Conservation (phyloP, 345 rosid species). For the Isatis tinctoria region DNA sequence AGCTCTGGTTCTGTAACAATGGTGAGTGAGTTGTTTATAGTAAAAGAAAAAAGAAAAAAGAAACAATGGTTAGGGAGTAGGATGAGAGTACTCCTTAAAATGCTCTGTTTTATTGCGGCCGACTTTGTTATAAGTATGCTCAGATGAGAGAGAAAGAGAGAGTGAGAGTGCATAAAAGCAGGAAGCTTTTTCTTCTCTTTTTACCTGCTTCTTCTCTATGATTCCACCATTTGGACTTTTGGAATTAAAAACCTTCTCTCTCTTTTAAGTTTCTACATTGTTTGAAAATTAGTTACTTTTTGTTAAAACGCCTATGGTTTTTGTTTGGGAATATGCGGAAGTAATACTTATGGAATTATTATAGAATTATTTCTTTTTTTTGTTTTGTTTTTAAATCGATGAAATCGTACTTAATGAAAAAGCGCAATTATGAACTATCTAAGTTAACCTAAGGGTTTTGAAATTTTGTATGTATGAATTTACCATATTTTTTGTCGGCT, state of each 20-base stretch:
- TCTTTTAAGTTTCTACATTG: neutral
- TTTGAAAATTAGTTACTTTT: neutral
- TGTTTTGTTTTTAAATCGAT: neutral
- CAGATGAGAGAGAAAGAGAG: slow-evolving; percentile 19
- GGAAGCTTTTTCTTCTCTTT: slow-evolving; percentile 11
- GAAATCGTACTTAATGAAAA: neutral
- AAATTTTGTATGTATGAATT: too few relatives aligned
- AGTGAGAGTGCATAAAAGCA: slow-evolving; percentile 9
- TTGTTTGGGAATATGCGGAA: neutral
- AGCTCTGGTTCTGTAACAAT: neutral
- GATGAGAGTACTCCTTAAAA: slow-evolving; percentile 10
- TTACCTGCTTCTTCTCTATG: slow-evolving; percentile 14
- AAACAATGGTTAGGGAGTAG: neutral
- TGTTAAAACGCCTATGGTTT: neutral
- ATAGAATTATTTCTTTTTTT: neutral
- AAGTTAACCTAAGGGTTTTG: neutral
- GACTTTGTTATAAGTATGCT: slow-evolving; percentile 23
- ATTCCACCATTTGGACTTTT: slow-evolving; percentile 5
- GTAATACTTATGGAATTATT: too few relatives aligned
- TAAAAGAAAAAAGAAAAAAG: neutral
- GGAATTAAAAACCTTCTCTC: neutral
- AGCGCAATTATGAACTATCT: neutral
- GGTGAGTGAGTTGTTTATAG: neutral
- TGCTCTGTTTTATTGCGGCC: slow-evolving; percentile 30
- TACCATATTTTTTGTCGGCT: neutral